These are phyloP conservation scores for Penicillium riverlandense DNA, from an alignment of 495 filamentous ascomycete species.

Conservation along the genomic window DNA sequence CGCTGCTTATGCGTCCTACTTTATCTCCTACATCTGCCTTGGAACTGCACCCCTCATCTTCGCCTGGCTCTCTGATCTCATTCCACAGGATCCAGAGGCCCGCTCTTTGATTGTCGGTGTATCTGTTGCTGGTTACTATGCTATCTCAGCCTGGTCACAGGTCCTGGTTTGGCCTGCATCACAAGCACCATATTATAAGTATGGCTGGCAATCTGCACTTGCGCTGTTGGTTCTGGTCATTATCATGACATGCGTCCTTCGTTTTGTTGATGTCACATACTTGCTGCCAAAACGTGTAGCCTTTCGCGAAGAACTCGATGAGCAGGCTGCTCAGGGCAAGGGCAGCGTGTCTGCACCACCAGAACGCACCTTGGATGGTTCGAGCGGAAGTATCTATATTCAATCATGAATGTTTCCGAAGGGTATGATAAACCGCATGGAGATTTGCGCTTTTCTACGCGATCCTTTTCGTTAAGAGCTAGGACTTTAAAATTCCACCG, in stretches of 20 bases:
- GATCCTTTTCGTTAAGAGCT: too few species aligned
- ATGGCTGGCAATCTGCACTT: constrained; percentile 23
- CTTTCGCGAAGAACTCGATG: constrained; percentile 13
- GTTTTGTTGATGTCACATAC: constrained; percentile 22
- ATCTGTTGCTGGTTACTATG: constrained; percentile 23
- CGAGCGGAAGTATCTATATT: too few species aligned
- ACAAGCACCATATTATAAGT: constrained; percentile 22
- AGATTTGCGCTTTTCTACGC: too few species aligned
- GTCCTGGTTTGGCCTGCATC: constrained; percentile 25
- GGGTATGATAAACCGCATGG: too few species aligned
- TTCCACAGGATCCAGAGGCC: constrained; percentile 24
- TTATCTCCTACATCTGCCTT: constrained; percentile 18
- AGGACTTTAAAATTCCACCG: too few species aligned
- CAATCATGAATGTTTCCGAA: too few species aligned
- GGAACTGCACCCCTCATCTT: constrained; percentile 28
- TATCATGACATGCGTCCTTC: constrained; percentile 19
- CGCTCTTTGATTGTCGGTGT: constrained; percentile 22
- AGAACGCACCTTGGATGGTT: too few species aligned
- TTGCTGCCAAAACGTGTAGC: constrained; percentile 17
- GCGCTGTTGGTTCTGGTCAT: constrained; percentile 21
- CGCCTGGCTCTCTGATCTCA: constrained; percentile 24
- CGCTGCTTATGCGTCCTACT: constrained; percentile 23
- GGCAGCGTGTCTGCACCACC: constrained; percentile 1
- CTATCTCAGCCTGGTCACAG: constrained; percentile 26
- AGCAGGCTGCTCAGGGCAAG: constrained; percentile 7